phyloP scores from a whole-genome alignment of 2,329 filamentous ascomycete species.

The Didymella glomerata region DNA sequence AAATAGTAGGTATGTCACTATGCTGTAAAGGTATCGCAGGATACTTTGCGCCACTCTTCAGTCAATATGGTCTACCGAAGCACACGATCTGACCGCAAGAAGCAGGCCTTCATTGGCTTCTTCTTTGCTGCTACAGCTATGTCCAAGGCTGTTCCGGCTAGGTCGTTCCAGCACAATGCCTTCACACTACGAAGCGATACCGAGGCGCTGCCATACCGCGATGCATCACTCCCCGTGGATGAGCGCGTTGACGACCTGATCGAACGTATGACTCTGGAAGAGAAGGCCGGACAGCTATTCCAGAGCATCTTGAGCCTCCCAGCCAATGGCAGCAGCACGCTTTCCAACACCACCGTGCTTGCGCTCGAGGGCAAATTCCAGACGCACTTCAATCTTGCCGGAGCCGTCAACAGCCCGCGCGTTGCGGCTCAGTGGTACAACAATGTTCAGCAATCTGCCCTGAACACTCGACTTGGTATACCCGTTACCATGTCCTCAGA shows the following conservation, averaged over 20 bases:
- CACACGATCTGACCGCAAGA: slow-evolving; percentile 16
- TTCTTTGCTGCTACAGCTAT: slow-evolving; percentile 19
- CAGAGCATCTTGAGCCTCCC: slow-evolving; percentile 51
- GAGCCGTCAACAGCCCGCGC: slow-evolving; percentile 53
- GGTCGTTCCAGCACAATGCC: slow-evolving; percentile 7
- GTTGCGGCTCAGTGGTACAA: slow-evolving; percentile 54
- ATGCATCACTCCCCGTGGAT: slow-evolving; percentile 54
- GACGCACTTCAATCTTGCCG: slow-evolving; percentile 60
- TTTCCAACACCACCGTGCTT: slow-evolving; percentile 45
- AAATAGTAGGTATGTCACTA: slow-evolving; percentile 7
- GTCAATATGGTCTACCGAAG: slow-evolving; percentile 11
- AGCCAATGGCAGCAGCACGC: slow-evolving; percentile 40
- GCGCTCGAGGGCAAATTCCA: slow-evolving; percentile 50
- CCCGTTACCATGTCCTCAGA: slow-evolving; percentile 60
- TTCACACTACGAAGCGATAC: slow-evolving; percentile 14
- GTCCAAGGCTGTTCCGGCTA: slow-evolving; percentile 13
- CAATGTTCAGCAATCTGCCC: slow-evolving; percentile 53
- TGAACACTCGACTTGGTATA: slow-evolving; percentile 59
- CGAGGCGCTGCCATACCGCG: slow-evolving; percentile 42
- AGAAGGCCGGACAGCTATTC: slow-evolving; percentile 61
- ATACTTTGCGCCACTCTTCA: neutral
- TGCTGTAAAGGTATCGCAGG: neutral
- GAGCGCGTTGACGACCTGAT: slow-evolving; percentile 59
- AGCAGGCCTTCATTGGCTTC: slow-evolving; percentile 18
- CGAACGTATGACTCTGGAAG: slow-evolving; percentile 57